Base-by-base conservation (phyloP, 2,329 filamentous ascomycete species). In the Aspergillus pseudoterreus region DNA sequence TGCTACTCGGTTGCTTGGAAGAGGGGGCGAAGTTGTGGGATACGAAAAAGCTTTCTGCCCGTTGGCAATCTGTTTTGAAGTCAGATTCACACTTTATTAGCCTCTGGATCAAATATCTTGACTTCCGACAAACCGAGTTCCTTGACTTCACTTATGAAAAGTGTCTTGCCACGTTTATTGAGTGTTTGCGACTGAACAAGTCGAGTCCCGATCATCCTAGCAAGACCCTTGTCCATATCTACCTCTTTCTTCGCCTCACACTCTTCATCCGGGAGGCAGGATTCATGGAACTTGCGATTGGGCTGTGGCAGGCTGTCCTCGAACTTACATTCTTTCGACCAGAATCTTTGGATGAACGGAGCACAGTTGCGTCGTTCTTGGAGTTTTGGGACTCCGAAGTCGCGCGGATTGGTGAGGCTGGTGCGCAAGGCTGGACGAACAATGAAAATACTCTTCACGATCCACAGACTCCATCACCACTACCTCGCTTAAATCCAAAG, bases 351-450 rank as follows among this genome's bases (percentile, higher is more conserved):
- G 65, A 49, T 54, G 56, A 50, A 8, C 43, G 51, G 49, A 15
- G 51, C 8, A 4, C 41, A 19, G 42, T 71, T 24, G 42, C 59
- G n/a, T 57, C 62, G 0, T 88, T 96, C 55, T 75, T 81, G 44
- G 79, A 85, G 2, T 96, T 94, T 57, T 97, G 94, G 94, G 90
- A 96, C 53, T 88, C 84, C 51, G 92, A 96, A 64, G 78, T 83
- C 0, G 76, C 87, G 0, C 82, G 92, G 5, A 80, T 96, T 49
- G 92, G 92, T 9, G 92, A 97, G 60, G 63, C 71, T 1, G 77
- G 75, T 2, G 85, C 90, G 2, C 76, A 78, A 54, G 90, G 91
- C 1, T 96, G 91, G 91, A 63, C 57, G 21, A 66, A 57, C 17
- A 59, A 48, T 27, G 54, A 51, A 6, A 58, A 44, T 43, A 21